Conservation (phyloP, 805 yeast species). For the Kuraishia hungarica region DNA sequence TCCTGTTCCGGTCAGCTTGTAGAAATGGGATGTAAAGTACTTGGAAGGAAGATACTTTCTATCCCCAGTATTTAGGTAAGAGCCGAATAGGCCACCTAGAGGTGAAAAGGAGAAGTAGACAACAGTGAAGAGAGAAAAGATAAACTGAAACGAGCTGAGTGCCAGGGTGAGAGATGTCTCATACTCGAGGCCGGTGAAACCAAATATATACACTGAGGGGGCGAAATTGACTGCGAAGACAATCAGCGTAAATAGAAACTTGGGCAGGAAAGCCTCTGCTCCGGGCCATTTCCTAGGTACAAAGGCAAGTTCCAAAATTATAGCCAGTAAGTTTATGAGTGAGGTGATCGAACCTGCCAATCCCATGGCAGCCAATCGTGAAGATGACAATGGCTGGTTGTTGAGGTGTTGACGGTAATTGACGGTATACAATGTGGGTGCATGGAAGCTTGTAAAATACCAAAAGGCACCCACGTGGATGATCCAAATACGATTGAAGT, state of each 20-base stretch:
- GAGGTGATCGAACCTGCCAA: slow-evolving; percentile 61
- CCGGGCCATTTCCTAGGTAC: slow-evolving; percentile 75
- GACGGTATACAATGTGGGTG: slow-evolving; percentile 58
- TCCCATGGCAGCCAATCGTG: slow-evolving; percentile 49
- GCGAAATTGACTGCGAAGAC: slow-evolving; percentile 34
- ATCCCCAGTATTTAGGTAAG: slow-evolving; percentile 20
- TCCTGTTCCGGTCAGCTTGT: slow-evolving; percentile 42
- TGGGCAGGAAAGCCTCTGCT: slow-evolving; percentile 45
- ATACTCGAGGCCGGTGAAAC: slow-evolving; percentile 24
- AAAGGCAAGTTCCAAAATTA: slow-evolving; percentile 47
- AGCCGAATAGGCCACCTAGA: slow-evolving; percentile 43
- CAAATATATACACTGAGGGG: slow-evolving; percentile 49
- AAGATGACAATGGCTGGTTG: slow-evolving; percentile 52
- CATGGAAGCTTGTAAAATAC: slow-evolving; percentile 64
- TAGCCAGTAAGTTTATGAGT: slow-evolving; percentile 45
- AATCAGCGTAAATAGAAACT: slow-evolving; percentile 33
- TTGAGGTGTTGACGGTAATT: slow-evolving; percentile 43
- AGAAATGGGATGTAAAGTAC: slow-evolving; percentile 53
- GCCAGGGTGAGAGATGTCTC: slow-evolving; percentile 27
- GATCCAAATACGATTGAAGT: slow-evolving; percentile 76
- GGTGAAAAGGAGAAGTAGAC: slow-evolving; percentile 57
- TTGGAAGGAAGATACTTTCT: slow-evolving; percentile 44
- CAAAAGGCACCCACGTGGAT: slow-evolving; percentile 69
- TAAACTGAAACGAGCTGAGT: slow-evolving; percentile 46
- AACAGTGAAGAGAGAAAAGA: slow-evolving; percentile 44